Evolutionary conservation across 2,329 filamentous ascomycete genomes (phyloP), one percentile per base, ranked within the genome.

Genomic region (Pseudogymnoascus sp.): DNA sequence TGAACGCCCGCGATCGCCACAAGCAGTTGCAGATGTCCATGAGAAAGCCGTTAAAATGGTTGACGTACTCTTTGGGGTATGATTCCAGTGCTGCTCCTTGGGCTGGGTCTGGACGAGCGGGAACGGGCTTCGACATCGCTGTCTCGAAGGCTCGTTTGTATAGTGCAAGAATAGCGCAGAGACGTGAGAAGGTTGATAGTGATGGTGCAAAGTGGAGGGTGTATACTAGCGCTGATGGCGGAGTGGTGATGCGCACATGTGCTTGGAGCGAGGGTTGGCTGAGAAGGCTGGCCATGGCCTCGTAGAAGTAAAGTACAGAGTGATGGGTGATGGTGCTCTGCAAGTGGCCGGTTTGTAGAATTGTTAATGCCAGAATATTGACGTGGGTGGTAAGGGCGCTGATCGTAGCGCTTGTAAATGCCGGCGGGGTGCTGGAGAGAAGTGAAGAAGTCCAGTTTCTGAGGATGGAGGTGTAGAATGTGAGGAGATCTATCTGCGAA

Each of bases 11-110:
- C 21, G 84, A 83, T 7, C 90, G 83, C 90, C 90, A 95, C 55
- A 94, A 73, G 59, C 89, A 85, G 71, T 95, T 95, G 77, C 90
- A 92, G 33, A 92, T 82, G 71, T 96, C 91, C 85, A 94, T 92
- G 33, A 95, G 81, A 71, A 88, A 92, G 21, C 87, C 87, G 72
- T 96, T 96, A 76, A 94, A 92, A 25, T 81, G 76, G 65, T 85
- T 83, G 40, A 91, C 82, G 62, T 87, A 83, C 33, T 78, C 75
- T 42, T 82, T 78, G 29, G 84, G 79, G 64, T 87, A 87, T 9
- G 76, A 72, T 15, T 66, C 64, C 58, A 59, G 64, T 73, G 72
- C 64, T 73, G 52, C 64, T 65, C 69, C 68, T 55, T 66, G 62
- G 39, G 59, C 71, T 58, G 66, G 73, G 68, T 70, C 64, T 70